A percentile compares a stretch with the other conserved stretches of the same genome.
Evolutionary conservation across 116 monocot species (phyloP).

Genomic region (Phalaenopsis hybrid): DNA sequence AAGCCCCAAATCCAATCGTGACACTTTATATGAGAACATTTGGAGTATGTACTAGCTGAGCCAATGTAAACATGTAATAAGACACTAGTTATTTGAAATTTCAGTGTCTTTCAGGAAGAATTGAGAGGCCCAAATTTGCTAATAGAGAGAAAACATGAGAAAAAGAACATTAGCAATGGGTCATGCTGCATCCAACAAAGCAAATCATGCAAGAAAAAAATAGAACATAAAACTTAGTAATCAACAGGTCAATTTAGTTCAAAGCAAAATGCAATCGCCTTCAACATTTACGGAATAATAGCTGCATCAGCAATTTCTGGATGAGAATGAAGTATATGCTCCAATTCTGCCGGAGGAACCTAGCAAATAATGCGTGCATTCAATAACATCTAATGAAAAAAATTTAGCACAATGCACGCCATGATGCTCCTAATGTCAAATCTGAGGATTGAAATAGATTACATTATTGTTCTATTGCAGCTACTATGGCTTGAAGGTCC

Average conservation of each 20-base stretch:
- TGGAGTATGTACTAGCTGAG: background rate
- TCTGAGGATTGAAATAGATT: background rate
- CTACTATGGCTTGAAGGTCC: too few relatives aligned
- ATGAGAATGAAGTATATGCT: conserved; percentile 74
- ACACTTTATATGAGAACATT: too few relatives aligned
- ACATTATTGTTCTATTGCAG: background rate
- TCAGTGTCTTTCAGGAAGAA: too few relatives aligned
- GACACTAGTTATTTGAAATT: too few relatives aligned
- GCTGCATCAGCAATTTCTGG: conserved; percentile 74
- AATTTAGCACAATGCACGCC: too few relatives aligned
- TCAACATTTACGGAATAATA: conserved; percentile 58
- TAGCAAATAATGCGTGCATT: conserved; percentile 11
- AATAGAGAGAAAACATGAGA: too few relatives aligned
- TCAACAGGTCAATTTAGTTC: background rate
- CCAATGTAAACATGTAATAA: background rate
- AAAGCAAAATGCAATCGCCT: background rate
- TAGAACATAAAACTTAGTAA: background rate
- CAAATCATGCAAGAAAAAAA: background rate
- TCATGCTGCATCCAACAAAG: background rate
- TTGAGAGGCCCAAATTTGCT: too few relatives aligned
- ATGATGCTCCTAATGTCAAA: background rate
- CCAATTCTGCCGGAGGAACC: conserved; percentile 87
- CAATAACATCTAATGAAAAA: background rate
- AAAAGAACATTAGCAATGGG: too few relatives aligned
- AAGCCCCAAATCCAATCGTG: too few relatives aligned